Evolutionary conservation across 768 basidiomycete species (phyloP).

Genomic region (Agaricus subrufescens): DNA sequence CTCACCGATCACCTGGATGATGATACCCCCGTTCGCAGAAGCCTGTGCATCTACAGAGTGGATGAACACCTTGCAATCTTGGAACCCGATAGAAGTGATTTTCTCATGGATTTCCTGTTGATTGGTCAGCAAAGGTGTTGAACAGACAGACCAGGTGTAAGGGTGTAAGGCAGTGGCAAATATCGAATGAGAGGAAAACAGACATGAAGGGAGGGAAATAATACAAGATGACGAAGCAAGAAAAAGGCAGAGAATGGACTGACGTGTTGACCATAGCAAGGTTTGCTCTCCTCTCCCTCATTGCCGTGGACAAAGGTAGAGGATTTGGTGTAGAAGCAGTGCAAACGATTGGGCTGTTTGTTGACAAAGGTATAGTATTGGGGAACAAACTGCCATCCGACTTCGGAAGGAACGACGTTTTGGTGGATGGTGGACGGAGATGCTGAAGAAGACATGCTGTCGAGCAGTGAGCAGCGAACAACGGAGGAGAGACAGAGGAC

Average conservation of each 20-base stretch:
- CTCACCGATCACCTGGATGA: constrained; percentile 99
- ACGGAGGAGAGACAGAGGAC: constrained; percentile 25
- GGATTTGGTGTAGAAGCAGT: constrained; percentile 98
- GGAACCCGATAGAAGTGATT: constrained; percentile 89
- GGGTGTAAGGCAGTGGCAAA: not conserved
- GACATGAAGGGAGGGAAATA: not conserved
- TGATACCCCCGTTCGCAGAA: constrained; percentile 91
- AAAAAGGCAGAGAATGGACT: constrained; percentile 20
- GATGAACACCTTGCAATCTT: constrained; percentile 98
- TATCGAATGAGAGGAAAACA: not conserved
- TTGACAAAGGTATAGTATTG: constrained; percentile 99
- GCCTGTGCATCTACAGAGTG: constrained; percentile 98
- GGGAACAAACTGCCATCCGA: constrained; percentile 99
- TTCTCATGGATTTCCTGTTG: constrained; percentile 93
- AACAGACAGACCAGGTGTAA: not conserved
- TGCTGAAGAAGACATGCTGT: constrained; percentile 33
- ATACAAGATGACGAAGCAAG: not conserved
- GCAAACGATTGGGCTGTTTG: constrained; percentile 93
- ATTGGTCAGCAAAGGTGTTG: constrained; percentile 7
- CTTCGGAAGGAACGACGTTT: constrained; percentile 85
- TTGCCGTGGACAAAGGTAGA: constrained; percentile 97
- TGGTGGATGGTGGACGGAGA: constrained; percentile 41
- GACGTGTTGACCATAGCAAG: constrained; percentile 93
- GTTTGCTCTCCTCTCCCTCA: constrained; percentile 90
- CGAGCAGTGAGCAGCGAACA: not conserved